A percentile compares a stretch with the other conserved stretches of the same genome.
Conservation (phyloP, 2,329 filamentous ascomycete genomes). For the Venturia aucupariae region DNA sequence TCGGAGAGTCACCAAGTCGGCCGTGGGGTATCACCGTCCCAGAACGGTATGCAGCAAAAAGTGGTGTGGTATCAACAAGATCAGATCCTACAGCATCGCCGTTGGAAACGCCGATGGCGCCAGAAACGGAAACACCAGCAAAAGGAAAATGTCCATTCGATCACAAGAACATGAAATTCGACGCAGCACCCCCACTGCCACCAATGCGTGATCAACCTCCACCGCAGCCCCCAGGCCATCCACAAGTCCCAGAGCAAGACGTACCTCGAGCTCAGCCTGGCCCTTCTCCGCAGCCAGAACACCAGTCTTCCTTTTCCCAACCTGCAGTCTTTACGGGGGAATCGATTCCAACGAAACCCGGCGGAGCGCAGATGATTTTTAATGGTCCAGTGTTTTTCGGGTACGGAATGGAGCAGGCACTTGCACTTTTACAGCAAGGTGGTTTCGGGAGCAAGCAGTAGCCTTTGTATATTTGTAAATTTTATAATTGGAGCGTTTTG, state of each 20-base stretch:
- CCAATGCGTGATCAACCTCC: neutral
- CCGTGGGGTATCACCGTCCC: constrained; percentile 90
- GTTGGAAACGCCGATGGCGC: constrained; percentile 31
- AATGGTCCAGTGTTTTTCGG: constrained; percentile 92
- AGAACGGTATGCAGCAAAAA: constrained; percentile 29
- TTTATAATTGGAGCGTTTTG: neutral
- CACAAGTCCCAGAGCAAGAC: neutral
- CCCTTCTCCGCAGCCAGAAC: neutral
- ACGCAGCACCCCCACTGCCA: neutral
- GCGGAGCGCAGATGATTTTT: constrained; percentile 63
- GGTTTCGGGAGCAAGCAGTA: neutral
- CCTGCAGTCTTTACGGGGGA: constrained; percentile 5
- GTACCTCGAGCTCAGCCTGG: neutral
- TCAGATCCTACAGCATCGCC: constrained; percentile 33
- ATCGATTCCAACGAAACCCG: constrained; percentile 3
- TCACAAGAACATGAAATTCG: constrained; percentile 9
- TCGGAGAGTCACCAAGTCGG: constrained; percentile 85
- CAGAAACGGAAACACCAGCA: constrained; percentile 15
- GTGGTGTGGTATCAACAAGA: constrained; percentile 24
- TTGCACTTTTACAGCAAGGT: constrained; percentile 41
- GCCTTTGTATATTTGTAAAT: neutral
- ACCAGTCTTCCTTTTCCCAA: neutral
- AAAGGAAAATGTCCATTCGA: constrained; percentile 17
- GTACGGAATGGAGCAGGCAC: constrained; percentile 76
- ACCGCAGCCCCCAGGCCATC: neutral